Percentiles rank a stretch among this genome's conserved stretches.
phyloP scores from a whole-genome alignment of 2,329 filamentous ascomycete genomes.

The Macroventuria anomochaeta region DNA sequence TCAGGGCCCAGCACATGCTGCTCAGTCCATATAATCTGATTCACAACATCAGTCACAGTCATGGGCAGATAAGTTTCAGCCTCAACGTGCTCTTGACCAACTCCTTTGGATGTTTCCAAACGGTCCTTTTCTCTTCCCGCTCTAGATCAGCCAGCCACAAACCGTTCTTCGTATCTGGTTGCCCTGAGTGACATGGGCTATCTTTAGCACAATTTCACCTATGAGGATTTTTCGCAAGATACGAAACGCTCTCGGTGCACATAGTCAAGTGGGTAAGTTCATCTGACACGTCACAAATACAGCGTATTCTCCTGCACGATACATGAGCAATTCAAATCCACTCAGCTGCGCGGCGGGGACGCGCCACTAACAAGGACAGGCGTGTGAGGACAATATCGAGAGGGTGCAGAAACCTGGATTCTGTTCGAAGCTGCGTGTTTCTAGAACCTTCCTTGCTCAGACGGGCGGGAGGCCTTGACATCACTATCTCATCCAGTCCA shows the following conservation, averaged over 20 bases:
- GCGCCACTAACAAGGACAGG: not conserved
- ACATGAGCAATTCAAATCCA: not conserved
- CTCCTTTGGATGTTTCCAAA: slow-evolving; percentile 4
- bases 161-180: not conserved
- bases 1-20: slow-evolving; percentile 2
- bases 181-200: not conserved
- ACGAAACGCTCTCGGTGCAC: not conserved
- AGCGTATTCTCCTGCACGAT: not conserved
- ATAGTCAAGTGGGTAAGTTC: not conserved
- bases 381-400: not conserved
- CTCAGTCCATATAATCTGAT: not conserved
- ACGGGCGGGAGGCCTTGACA: not conserved
- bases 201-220: not conserved
- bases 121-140: slow-evolving; percentile 5
- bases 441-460: not conserved
- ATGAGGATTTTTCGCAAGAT: slow-evolving; percentile 3
- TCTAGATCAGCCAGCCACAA: slow-evolving; percentile 16
- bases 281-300: slow-evolving; percentile 11
- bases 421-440: not conserved
- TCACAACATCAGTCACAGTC: slow-evolving; percentile 1
- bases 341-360: not conserved
- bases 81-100: slow-evolving; percentile 13
- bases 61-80: slow-evolving; percentile 10
- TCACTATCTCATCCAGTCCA: not conserved
- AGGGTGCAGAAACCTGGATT: not conserved